Percentiles rank a stretch among this genome's conserved stretches.
Evolutionary conservation across 73 alveolate species (phyloP).

Genomic region (Tetrahymena borealis): DNA sequence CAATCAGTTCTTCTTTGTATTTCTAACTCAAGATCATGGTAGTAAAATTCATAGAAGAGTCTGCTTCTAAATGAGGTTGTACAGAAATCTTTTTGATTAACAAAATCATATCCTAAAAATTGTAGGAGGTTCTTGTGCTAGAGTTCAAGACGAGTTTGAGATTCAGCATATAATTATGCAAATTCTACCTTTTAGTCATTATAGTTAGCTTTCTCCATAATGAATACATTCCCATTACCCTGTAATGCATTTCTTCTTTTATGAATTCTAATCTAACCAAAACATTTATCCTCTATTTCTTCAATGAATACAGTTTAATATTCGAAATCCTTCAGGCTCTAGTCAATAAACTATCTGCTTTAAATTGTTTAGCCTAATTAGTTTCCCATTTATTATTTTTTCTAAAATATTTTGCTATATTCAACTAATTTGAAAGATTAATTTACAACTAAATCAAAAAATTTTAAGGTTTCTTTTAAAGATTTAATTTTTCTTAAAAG

Average conservation of each 20-base stretch:
- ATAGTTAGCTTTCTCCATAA: neutral
- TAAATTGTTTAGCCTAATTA: neutral
- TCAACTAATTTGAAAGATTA: too few species aligned
- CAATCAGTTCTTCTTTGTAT: neutral
- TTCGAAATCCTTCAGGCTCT: neutral
- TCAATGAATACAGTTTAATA: neutral
- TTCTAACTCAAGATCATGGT: neutral
- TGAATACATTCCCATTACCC: neutral
- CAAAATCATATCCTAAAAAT: neutral
- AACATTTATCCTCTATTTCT: neutral
- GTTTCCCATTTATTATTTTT: too few species aligned
- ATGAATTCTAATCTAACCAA: neutral
- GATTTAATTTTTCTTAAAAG: neutral
- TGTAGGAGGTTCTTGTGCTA: neutral
- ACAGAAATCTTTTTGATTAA: neutral
- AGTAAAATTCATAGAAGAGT: neutral
- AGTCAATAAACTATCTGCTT: neutral
- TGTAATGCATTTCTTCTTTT: neutral
- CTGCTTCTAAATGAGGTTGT: neutral
- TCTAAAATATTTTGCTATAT: too few species aligned
- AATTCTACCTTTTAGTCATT: neutral
- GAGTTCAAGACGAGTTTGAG: neutral
- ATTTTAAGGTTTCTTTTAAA: neutral
- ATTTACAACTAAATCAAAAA: too few species aligned
- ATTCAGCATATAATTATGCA: neutral